Base-by-base conservation (phyloP, 2,329 filamentous ascomycete genomes). In the Rutstroemia sp. region DNA sequence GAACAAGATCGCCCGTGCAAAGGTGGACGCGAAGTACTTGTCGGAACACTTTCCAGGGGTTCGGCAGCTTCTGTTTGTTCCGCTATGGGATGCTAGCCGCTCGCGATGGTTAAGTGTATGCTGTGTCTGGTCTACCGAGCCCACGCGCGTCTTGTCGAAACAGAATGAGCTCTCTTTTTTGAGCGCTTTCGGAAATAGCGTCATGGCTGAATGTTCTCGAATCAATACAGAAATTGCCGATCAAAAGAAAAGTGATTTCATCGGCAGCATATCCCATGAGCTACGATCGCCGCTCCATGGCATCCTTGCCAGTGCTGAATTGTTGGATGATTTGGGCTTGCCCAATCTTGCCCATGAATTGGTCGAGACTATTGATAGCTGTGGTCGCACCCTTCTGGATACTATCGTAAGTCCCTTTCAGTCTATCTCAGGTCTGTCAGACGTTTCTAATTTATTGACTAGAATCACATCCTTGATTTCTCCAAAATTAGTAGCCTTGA, bases 221-320 rank as follows among this genome's bases (percentile, higher is more conserved):
- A 71, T 81, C 48, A 77, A 82, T 57, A 78, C 77, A 0, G 68
- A 76, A 38, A 75, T 75, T 30, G 76, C 74, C 2, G 75, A 78
- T 55, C 73, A 73, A 19, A 78, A 79, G 44, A 83, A 83, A 61
- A 76, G 76, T 1, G 79, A 80, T 9, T 82, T 83, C 57, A 80
- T 83, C 44, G 79, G 78, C 1, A 80, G 76, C 27, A 81, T 83
- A 59, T 81, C 78, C 17, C 80, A 83, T 63, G 80, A 83, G 55
- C 65, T 83, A 14, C 71, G 80, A 34, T 80, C 76, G 4, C 80
- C 80, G 0, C 65, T 83, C 2, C 79, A 83, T 58, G 80, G 80
- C 1, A 81, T 83, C 44, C 67, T 83, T 0, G 78, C 77, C 0
- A 80, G 70, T 60, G 71, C 73, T 1, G 77, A 79, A 54, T 75